Evolutionary conservation across 1,284 basidiomycete species (phyloP), one percentile per base, ranked within the genome.

Genomic region (Pulveroboletus sp.): DNA sequence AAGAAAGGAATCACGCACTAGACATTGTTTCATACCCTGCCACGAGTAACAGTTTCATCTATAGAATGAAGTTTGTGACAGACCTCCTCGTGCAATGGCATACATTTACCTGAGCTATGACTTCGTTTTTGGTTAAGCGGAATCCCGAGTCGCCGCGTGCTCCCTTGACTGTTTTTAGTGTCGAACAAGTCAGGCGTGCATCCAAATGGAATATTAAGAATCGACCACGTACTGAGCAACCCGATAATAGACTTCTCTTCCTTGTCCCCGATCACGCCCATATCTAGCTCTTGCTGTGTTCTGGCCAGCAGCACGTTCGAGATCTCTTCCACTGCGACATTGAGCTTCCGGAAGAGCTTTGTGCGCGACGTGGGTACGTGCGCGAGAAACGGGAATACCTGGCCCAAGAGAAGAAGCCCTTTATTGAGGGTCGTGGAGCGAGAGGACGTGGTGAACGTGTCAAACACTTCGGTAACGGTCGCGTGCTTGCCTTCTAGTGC

Each of bases 381-480:
- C 6, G 70, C 59, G 1, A 84, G 65, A 36, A 74, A 52, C 0
- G 83, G 83, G 39, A 84, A 70, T 0, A 72, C 64, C 5, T 73
- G 67, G 0, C 73, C 73, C 17, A 84, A 68, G 22, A 82, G 54
- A 55, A 78, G 72, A 2, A 78, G 60, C 12, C 77, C 44, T 51
- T 72, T 49, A 38, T 72, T 49, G 46, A 75, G 24, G 22, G 53
- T 62, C 55, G 54, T 66, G 48, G 60, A 72, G 59, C 56, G 68
- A n/a, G 43, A 10, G 55, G 61, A 51, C 54, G 17, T 52, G 20
- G 72, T n/a, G n/a, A 44, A 15, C 10, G n/a, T 29, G 26, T 82
- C 77, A 53, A 84, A 80, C 2, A 76, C 71, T 2, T 77, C 74
- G 0, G 76, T 74, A 2, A 84, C 76, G 72, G 59, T 15, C 18